Evolutionary conservation across 192 early-diverging fungal species (phyloP).

Genomic region (Linnemannia elongata): DNA sequence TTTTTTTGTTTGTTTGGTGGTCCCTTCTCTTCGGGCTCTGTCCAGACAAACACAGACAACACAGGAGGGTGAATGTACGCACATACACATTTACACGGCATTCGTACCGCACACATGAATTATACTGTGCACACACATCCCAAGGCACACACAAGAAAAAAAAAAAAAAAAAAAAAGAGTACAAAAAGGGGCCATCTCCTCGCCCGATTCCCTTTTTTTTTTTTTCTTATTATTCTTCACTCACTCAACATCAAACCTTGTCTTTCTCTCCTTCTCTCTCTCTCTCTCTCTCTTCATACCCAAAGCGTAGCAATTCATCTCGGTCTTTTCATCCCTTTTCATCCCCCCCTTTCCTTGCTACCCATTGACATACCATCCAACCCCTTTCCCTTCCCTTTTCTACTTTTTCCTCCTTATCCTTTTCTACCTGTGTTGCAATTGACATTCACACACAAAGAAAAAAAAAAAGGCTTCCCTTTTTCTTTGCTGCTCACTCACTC

Average conservation of each 20-base stretch:
- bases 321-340: constrained; percentile 3
- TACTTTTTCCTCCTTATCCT: not conserved
- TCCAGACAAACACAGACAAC: not conserved
- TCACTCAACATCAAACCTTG: not conserved
- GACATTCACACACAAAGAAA: not conserved
- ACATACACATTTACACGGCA: not conserved
- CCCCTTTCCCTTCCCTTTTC: not conserved
- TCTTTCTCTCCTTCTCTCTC: not conserved
- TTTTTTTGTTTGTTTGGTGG: not conserved
- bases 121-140: not conserved
- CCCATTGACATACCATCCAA: not conserved
- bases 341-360: not conserved
- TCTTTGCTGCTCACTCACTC: not conserved
- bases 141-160: not conserved
- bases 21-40: not conserved
- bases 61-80: not conserved
- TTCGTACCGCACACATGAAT: not conserved
- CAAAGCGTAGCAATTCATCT: constrained; percentile 1
- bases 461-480: not conserved
- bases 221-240: constrained; percentile 11
- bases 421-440: not conserved
- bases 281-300: constrained; percentile 1
- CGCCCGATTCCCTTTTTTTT: constrained; percentile 20
- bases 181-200: constrained; percentile 16
- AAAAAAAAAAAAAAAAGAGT: constrained; percentile 52